These are phyloP conservation scores for Solanum virginianum DNA, from an alignment of 257 asterid genomes.

Conservation along the genomic window DNA sequence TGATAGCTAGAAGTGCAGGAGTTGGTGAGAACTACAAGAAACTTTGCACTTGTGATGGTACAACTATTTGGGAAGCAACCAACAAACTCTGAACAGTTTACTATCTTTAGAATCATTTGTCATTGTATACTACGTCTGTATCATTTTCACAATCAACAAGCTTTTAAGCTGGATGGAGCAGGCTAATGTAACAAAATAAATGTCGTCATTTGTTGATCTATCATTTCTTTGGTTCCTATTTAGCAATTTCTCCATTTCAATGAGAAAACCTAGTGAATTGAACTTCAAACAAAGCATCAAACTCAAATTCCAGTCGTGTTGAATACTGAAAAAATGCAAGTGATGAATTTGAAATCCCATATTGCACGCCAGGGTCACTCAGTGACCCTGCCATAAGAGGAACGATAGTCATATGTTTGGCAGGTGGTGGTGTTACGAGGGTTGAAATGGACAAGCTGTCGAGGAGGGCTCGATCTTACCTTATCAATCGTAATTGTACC, in stretches of 20 bases:
- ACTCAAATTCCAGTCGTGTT: background rate
- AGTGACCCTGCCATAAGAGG: conserved; percentile 14
- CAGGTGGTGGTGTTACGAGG: background rate
- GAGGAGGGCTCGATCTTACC: too few relatives aligned
- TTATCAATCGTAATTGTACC: too few relatives aligned
- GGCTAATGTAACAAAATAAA: background rate
- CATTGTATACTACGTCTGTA: background rate
- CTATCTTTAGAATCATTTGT: background rate
- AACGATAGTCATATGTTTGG: conserved; percentile 24
- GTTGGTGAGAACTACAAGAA: conserved; percentile 93
- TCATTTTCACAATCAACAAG: background rate
- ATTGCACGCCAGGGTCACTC: conserved; percentile 9
- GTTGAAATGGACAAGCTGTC: conserved; percentile 19
- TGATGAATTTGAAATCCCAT: conserved; percentile 1
- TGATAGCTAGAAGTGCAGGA: conserved; percentile 94
- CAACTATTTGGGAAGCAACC: conserved; percentile 90
- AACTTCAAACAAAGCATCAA: background rate
- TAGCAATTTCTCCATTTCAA: background rate
- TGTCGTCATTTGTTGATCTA: background rate
- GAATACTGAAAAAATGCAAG: background rate
- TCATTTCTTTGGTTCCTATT: background rate
- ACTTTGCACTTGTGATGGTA: conserved; percentile 91
- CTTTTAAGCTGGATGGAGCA: background rate
- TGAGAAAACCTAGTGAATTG: background rate
- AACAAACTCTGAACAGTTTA: conserved; percentile 37